phyloP scores from a whole-genome alignment of 148 eudicot genomes.

The Chenopodium quinoa region DNA sequence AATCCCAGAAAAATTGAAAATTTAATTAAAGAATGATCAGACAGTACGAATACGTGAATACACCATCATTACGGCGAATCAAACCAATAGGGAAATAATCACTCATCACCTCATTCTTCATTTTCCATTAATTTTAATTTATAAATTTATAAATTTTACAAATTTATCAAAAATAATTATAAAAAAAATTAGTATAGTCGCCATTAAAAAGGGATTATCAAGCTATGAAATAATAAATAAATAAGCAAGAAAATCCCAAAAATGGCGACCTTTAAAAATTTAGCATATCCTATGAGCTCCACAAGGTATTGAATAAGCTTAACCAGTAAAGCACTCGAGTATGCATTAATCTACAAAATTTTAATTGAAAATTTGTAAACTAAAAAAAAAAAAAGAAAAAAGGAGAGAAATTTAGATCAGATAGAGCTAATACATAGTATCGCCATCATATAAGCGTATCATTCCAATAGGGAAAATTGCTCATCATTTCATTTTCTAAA shows the following conservation, averaged over 20 bases:
- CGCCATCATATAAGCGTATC: conserved; percentile 12
- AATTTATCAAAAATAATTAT: too few species aligned
- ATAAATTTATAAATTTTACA: too few species aligned
- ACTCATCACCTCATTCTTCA: conserved; percentile 12
- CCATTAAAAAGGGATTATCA: conserved; percentile 7
- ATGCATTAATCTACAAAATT: background rate
- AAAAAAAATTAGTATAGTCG: conserved; percentile 5
- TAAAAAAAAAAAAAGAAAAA: too few species aligned
- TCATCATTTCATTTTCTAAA: conserved; percentile 4
- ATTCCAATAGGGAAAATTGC: conserved; percentile 18
- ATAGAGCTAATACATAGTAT: conserved; percentile 12
- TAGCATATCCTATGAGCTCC: conserved; percentile 21
- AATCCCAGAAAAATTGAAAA: background rate
- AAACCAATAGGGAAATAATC: conserved; percentile 15
- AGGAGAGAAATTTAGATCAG: background rate
- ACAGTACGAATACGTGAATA: conserved; percentile 42
- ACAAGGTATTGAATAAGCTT: background rate
- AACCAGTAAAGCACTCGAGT: conserved; percentile 18
- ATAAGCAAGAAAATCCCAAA: background rate
- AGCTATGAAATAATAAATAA: background rate
- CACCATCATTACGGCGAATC: conserved; percentile 31
- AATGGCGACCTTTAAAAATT: background rate
- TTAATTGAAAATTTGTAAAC: background rate
- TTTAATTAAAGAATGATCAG: conserved; percentile 39
- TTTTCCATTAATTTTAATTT: too few species aligned